phyloP scores from a whole-genome alignment of 2,329 filamentous ascomycete species.

The Sarocladium brachiariae region DNA sequence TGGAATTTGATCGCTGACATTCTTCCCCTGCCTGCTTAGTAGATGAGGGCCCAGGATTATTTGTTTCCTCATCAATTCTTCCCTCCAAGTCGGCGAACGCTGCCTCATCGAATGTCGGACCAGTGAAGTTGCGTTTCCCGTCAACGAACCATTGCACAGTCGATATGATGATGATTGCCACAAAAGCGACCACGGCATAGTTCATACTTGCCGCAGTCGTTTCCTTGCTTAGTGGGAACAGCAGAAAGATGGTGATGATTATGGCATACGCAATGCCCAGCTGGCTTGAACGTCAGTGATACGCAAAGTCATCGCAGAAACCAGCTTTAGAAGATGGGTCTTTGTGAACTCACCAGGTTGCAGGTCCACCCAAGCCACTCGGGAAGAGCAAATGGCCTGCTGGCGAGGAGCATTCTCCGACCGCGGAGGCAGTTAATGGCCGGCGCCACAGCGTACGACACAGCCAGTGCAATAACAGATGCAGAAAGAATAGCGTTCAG shows the following conservation, averaged over 20 bases:
- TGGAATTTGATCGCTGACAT: too few species aligned
- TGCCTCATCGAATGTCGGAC: constrained; percentile 13
- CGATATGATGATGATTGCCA: constrained; percentile 40
- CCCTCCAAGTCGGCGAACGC: background rate
- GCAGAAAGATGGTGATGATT: constrained; percentile 67
- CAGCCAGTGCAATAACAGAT: constrained; percentile 58
- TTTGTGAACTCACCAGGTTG: constrained; percentile 18
- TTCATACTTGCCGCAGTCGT: constrained; percentile 65
- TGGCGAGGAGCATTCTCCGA: constrained; percentile 53
- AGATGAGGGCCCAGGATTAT: too few species aligned
- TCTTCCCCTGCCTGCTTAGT: too few species aligned
- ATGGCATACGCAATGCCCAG: constrained; percentile 57
- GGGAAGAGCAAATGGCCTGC: constrained; percentile 29
- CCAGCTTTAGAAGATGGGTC: too few species aligned
- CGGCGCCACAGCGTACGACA: constrained; percentile 68
- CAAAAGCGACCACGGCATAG: constrained; percentile 42
- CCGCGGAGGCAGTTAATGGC: constrained; percentile 62
- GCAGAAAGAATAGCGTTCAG: constrained; percentile 62
- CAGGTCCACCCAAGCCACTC: constrained; percentile 29
- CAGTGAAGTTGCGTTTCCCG: constrained; percentile 39
- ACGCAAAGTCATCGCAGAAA: too few species aligned
- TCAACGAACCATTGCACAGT: constrained; percentile 40
- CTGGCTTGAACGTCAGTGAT: background rate
- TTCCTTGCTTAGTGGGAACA: constrained; percentile 63
- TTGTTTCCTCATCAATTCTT: background rate